phyloP scores from a whole-genome alignment of 2,329 filamentous ascomycete genomes.

The Lecanosticta acicola region DNA sequence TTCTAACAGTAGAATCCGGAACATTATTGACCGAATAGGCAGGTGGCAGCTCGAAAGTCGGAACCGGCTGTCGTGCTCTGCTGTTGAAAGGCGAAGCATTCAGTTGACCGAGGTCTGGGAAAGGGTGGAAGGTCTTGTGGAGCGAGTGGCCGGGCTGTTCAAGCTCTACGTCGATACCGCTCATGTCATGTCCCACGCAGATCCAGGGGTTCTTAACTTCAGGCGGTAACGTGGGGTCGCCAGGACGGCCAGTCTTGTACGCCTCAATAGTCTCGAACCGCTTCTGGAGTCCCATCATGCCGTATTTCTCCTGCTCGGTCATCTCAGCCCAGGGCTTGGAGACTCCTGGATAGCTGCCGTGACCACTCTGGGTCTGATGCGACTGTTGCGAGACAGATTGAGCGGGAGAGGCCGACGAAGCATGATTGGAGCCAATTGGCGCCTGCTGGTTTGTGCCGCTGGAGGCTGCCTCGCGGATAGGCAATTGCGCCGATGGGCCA shows the following conservation, averaged over 20 bases:
- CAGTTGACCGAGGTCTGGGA: constrained; percentile 42
- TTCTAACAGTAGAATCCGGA: constrained; percentile 48
- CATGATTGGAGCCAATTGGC: constrained; percentile 16
- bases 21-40: constrained; percentile 64
- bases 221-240: constrained; percentile 29
- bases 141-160: constrained; percentile 47
- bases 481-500: constrained; percentile 23
- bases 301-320: constrained; percentile 55
- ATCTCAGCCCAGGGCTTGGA: constrained; percentile 49
- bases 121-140: constrained; percentile 60
- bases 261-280: constrained; percentile 32
- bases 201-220: constrained; percentile 41
- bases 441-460: neutral
- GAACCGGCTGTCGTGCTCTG: constrained; percentile 50
- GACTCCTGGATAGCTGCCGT: neutral
- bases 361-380: neutral
- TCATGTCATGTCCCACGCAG: constrained; percentile 54
- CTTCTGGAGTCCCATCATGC: constrained; percentile 55
- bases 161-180: constrained; percentile 58
- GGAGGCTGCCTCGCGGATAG: constrained; percentile 23
- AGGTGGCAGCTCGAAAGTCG: constrained; percentile 57
- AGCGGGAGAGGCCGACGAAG: neutral
- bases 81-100: constrained; percentile 38
- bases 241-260: constrained; percentile 21
- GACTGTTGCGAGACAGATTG: constrained; percentile 6